A percentile compares a stretch with the other conserved stretches of the same genome.
phyloP scores from a whole-genome alignment of 106 monocot genomes.

The Dactylorhiza incarnata region DNA sequence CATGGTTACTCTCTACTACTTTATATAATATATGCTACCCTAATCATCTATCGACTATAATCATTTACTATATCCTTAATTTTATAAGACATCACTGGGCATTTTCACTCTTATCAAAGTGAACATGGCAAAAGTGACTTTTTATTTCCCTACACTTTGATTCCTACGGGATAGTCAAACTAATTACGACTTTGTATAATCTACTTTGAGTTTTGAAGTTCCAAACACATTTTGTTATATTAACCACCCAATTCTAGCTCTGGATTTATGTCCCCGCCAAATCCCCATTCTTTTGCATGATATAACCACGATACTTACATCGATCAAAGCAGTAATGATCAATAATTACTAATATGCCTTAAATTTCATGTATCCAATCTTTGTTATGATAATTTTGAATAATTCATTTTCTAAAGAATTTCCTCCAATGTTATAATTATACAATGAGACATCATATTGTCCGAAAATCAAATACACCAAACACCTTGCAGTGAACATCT shows the following conservation, averaged over 20 bases:
- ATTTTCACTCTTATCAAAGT: neutral
- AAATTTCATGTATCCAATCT: neutral
- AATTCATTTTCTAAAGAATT: neutral
- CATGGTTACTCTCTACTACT: too few relatives aligned
- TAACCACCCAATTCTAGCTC: neutral
- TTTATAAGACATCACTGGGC: neutral
- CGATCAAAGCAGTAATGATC: neutral
- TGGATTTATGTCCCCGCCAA: neutral
- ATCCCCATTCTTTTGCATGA: neutral
- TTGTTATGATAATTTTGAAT: neutral
- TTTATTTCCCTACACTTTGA: neutral
- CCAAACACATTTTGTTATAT: neutral
- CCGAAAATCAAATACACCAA: neutral
- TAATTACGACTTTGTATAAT: neutral
- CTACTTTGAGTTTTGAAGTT: neutral
- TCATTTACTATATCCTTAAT: neutral
- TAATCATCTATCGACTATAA: neutral
- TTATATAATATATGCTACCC: neutral
- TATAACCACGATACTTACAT: neutral
- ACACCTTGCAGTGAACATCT: neutral
- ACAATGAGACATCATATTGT: neutral
- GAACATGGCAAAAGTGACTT: neutral
- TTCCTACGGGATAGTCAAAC: neutral
- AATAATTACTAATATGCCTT: neutral
- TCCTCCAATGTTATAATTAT: neutral